Percentiles rank a stretch among this genome's conserved stretches.
phyloP scores from a whole-genome alignment of 495 filamentous ascomycete genomes.

The Amorphotheca resinae region DNA sequence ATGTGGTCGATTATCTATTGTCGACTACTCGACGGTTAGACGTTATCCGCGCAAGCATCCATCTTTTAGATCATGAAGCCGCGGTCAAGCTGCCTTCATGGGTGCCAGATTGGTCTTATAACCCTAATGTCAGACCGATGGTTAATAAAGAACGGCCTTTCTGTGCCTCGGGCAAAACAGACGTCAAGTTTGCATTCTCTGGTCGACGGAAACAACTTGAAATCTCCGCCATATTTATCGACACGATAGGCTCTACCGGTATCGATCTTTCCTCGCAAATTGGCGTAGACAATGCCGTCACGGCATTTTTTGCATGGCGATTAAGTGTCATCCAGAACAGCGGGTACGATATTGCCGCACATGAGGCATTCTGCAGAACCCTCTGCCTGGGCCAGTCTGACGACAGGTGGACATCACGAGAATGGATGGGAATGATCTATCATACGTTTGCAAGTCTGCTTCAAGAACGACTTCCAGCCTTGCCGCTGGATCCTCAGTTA shows the following conservation, averaged over 20 bases:
- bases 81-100: slow-evolving; percentile 21
- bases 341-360: background rate
- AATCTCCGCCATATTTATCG: slow-evolving; percentile 20
- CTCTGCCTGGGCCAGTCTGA: slow-evolving; percentile 19
- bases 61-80: slow-evolving; percentile 49
- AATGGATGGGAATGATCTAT: slow-evolving; percentile 16
- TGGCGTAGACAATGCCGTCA: slow-evolving; percentile 16
- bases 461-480: slow-evolving; percentile 12
- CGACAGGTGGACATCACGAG: background rate
- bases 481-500: slow-evolving; percentile 17
- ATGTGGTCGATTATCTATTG: slow-evolving; percentile 21
- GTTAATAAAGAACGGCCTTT: slow-evolving; percentile 13
- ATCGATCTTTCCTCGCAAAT: slow-evolving; percentile 16
- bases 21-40: slow-evolving; percentile 28
- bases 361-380: slow-evolving; percentile 21
- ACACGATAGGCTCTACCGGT: slow-evolving; percentile 14
- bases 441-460: slow-evolving; percentile 20
- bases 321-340: slow-evolving; percentile 9
- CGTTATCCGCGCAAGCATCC: slow-evolving; percentile 48
- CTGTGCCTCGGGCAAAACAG: slow-evolving; percentile 14
- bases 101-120: slow-evolving; percentile 25
- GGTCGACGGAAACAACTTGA: slow-evolving; percentile 16
- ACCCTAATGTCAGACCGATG: slow-evolving; percentile 11
- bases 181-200: slow-evolving; percentile 11
- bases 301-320: slow-evolving; percentile 24